phyloP scores from a whole-genome alignment of 805 yeast genomes.

The Komagataella phaffii region DNA sequence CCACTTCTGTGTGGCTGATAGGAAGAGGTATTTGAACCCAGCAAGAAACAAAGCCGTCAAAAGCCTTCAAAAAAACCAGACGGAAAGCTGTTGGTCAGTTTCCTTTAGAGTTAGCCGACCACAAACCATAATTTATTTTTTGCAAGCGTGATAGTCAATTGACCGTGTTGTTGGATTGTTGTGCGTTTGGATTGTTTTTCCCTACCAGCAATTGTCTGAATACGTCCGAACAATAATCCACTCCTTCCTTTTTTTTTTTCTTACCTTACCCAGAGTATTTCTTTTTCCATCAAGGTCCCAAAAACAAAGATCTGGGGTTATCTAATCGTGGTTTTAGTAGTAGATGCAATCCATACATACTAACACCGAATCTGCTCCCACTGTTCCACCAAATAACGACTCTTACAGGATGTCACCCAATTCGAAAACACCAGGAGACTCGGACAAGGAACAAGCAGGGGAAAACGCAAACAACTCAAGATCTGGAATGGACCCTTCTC shows the following conservation, averaged over 20 bases:
- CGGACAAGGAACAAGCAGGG: not conserved
- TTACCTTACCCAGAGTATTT: not conserved
- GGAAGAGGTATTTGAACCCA: not conserved
- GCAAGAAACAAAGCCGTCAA: not conserved
- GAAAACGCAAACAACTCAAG: not conserved
- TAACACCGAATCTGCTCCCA: not conserved
- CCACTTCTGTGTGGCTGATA: not conserved
- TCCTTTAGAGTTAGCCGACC: not conserved
- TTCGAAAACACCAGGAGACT: not conserved
- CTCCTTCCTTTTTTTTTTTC: not conserved
- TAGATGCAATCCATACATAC: not conserved
- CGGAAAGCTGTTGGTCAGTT: not conserved
- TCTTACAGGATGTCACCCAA: not conserved
- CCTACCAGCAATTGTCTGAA: not conserved
- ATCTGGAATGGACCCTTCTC: not conserved
- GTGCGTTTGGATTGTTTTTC: not conserved
- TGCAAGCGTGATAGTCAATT: not conserved
- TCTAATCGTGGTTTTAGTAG: not conserved
- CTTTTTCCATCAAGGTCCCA: not conserved
- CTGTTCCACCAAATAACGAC: not conserved
- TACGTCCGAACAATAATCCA: not conserved
- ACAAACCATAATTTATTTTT: not conserved
- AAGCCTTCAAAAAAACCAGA: not conserved
- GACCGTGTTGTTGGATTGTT: not conserved
- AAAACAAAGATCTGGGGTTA: not conserved